These are phyloP conservation scores for Leersia perrieri DNA, from an alignment of 176 grass and related monocot genomes.

Conservation along the genomic window DNA sequence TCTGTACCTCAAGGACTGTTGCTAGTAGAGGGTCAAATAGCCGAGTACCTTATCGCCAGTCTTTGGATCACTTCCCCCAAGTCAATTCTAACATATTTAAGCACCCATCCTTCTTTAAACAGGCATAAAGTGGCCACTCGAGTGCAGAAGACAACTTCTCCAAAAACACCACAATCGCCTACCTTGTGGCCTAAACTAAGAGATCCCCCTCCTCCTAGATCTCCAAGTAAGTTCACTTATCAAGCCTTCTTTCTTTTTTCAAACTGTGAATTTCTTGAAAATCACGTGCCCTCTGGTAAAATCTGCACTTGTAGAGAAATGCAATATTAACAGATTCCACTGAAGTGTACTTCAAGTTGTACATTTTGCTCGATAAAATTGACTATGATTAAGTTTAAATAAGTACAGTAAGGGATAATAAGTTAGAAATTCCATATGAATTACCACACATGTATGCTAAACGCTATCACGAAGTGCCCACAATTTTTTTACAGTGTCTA, in stretches of 20 bases:
- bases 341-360: not conserved
- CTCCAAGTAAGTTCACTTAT: slow-evolving; percentile 55
- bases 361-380: not conserved
- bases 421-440: not conserved
- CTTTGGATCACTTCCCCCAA: no score
- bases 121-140: slow-evolving; percentile 54
- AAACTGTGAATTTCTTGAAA: not conserved
- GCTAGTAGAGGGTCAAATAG: no score
- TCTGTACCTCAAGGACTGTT: no score
- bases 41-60: no score
- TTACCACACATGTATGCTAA: not conserved
- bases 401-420: not conserved
- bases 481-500: slow-evolving; percentile 39
- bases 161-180: slow-evolving; percentile 45
- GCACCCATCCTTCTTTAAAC: not conserved
- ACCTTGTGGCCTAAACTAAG: slow-evolving; percentile 55
- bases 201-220: slow-evolving; percentile 58
- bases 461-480: not conserved
- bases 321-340: no score
- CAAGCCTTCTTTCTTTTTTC: not conserved
- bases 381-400: not conserved
- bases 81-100: not conserved
- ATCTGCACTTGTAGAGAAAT: not conserved
- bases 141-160: slow-evolving; percentile 44
- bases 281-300: not conserved